These are phyloP conservation scores for Bretschneidera sinensis DNA, from an alignment of 345 rosid genomes.

Conservation along the genomic window DNA sequence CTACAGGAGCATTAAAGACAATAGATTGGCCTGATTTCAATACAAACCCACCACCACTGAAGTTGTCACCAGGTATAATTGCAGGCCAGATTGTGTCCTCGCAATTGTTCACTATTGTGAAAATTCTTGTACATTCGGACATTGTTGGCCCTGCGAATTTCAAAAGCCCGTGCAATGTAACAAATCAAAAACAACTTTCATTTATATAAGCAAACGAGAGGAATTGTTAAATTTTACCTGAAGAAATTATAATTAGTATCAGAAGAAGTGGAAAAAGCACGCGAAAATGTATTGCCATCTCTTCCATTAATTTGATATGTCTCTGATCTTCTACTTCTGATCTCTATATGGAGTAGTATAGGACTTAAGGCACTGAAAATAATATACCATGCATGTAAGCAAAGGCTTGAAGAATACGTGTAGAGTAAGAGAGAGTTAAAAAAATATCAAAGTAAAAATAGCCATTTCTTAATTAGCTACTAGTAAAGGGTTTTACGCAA, in stretches of 20 bases:
- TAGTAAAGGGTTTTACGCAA: too few relatives aligned
- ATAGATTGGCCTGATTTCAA: conserved; percentile 57
- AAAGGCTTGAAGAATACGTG: conserved; percentile 43
- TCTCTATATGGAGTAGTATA: neutral
- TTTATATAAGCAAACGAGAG: too few relatives aligned
- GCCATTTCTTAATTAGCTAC: too few relatives aligned
- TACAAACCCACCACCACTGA: conserved; percentile 51
- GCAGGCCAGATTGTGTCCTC: conserved; percentile 77
- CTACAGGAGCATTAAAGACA: conserved; percentile 48
- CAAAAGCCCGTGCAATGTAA: too few relatives aligned
- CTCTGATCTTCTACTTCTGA: too few relatives aligned
- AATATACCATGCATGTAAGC: too few relatives aligned
- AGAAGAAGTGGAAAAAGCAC: conserved; percentile 27
- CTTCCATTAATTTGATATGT: neutral
- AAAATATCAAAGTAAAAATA: neutral
- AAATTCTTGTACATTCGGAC: conserved; percentile 44
- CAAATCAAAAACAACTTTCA: too few relatives aligned
- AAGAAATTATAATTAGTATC: conserved; percentile 22
- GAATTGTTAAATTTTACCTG: too few relatives aligned
- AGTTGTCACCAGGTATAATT: conserved; percentile 50
- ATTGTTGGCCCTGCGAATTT: conserved; percentile 32
- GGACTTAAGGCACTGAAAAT: neutral
- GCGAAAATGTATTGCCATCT: conserved; percentile 34
- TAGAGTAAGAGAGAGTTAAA: conserved; percentile 18
- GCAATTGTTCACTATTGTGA: conserved; percentile 69